Evolutionary conservation across 2,329 filamentous ascomycete species (phyloP), one percentile per base, ranked within the genome.

Genomic region (Hypoxylon rubiginosum): DNA sequence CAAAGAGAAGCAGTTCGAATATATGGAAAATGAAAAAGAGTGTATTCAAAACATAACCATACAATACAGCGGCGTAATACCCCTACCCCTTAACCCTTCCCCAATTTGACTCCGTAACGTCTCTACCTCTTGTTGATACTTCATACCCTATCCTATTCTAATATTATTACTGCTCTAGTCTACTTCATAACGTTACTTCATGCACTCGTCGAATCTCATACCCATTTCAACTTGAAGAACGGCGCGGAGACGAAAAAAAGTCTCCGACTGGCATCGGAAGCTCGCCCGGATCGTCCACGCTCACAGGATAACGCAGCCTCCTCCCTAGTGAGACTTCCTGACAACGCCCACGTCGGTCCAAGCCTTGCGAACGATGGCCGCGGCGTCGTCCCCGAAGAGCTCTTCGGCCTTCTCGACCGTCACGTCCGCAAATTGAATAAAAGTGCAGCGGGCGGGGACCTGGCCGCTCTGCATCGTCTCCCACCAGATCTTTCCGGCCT

Each of bases 401-500:
- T 82, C 78, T 68, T 80, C 73, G 11, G 84, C 83, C 10, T 78
- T 75, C n/a, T 82, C 80, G 1, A 84, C 77, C 0, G 84, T 86
- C 7, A 81, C 79, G 46, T 84, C 79, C 21, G 84, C 82, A 66
- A 86, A 86, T 66, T 85, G 81, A 39, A 79, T 64, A 68, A 86
- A 86, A 7, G 76, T 82, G 71, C 80, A 82, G 10, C 72, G 74
- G 15, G 77, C 60, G 0, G 80, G 77, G 6, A 86, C 70, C 17
- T 77, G 79, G 17, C 82, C 81, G 34, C 80, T 82, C 17, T 72
- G 79, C 79, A 86, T 79, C 0, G 83, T 76, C 71, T 81, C 80
- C 83, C 84, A 86, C 84, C 83, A 86, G 62, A 85, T 83, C 67
- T 82, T 80, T 11, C 84, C 84, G 8, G 83, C 83, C 75, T 84